Percentiles rank a stretch among this genome's conserved stretches.
Evolutionary conservation across 306 rosid genomes (phyloP).

Genomic region (Cucumis melo): DNA sequence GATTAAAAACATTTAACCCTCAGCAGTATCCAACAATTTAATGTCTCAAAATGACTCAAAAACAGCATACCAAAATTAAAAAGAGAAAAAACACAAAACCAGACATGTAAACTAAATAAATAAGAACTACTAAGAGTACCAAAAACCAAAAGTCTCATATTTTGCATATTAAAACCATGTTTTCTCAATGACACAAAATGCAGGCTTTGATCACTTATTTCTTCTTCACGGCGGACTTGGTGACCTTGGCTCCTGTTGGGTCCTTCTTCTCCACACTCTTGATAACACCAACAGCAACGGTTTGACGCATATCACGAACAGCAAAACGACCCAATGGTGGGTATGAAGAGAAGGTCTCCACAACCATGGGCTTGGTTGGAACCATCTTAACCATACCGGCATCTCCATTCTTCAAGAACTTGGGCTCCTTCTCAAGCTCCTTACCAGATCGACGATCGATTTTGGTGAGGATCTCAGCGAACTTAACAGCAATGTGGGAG

Average conservation of each 20-base stretch:
- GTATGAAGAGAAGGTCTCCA: slow-evolving; percentile 12
- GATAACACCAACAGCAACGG: slow-evolving; percentile 12
- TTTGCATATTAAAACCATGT: neutral
- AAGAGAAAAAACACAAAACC: neutral
- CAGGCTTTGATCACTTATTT: neutral
- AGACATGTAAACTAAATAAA: neutral
- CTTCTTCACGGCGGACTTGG: slow-evolving; percentile 14
- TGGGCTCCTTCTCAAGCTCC: slow-evolving; percentile 11
- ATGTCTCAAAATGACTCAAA: neutral
- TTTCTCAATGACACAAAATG: neutral
- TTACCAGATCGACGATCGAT: slow-evolving; percentile 35
- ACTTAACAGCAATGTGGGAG: slow-evolving; percentile 45
- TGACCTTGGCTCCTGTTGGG: slow-evolving; percentile 11
- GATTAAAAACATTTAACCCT: neutral
- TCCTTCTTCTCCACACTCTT: slow-evolving; percentile 20
- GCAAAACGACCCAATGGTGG: slow-evolving; percentile 53
- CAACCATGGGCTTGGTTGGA: slow-evolving; percentile 21
- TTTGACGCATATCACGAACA: slow-evolving; percentile 43
- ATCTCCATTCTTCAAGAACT: slow-evolving; percentile 18
- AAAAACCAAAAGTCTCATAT: slow-evolving; percentile 2
- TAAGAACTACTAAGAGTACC: neutral
- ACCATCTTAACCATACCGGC: slow-evolving; percentile 18
- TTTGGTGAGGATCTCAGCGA: slow-evolving; percentile 31
- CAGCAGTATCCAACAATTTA: neutral
- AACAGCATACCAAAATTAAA: neutral